Percentiles rank a stretch among this genome's conserved stretches.
These are phyloP conservation scores for Entonaema liquescens DNA, from an alignment of 495 filamentous ascomycete genomes.

Conservation along the genomic window DNA sequence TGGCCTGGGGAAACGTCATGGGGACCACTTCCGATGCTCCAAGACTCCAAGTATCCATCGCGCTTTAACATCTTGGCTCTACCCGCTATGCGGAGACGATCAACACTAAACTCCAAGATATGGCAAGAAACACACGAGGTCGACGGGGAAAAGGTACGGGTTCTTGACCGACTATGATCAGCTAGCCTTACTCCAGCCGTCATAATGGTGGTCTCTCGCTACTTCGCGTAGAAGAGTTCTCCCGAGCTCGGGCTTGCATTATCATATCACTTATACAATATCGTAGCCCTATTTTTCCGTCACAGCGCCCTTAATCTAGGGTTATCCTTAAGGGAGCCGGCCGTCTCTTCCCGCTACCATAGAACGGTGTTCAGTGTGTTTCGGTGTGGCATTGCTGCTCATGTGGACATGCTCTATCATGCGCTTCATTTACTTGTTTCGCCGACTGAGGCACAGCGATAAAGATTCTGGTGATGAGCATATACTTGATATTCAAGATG, in stretches of 20 bases:
- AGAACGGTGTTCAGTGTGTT: slow-evolving; percentile 12
- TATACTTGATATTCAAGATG: slow-evolving; percentile 23
- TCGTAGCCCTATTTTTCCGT: not conserved
- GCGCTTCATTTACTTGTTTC: slow-evolving; percentile 10
- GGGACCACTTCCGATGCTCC: slow-evolving; percentile 15
- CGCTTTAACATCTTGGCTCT: not conserved
- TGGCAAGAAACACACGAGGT: slow-evolving; percentile 2
- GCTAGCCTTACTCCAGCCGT: slow-evolving; percentile 6
- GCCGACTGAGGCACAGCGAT: slow-evolving; percentile 13
- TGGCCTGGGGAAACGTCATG: slow-evolving; percentile 26
- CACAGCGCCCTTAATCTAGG: slow-evolving; percentile 2
- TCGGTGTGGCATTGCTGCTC: slow-evolving; percentile 11
- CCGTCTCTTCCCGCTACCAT: slow-evolving; percentile 10
- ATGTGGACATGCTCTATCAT: slow-evolving; percentile 2
- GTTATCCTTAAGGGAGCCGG: not conserved
- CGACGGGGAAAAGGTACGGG: slow-evolving; percentile 5
- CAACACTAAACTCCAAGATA: slow-evolving; percentile 9
- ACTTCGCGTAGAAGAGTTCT: not conserved
- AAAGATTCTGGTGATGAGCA: slow-evolving; percentile 12
- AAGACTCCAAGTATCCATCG: not conserved
- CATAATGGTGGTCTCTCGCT: not conserved
- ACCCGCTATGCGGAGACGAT: slow-evolving; percentile 1
- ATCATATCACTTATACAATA: slow-evolving; percentile 19
- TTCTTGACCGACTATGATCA: not conserved
- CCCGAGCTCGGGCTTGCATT: slow-evolving; percentile 10